Percentiles rank a stretch among this genome's conserved stretches.
phyloP scores from a whole-genome alignment of 495 filamentous ascomycete species.

The Xanthoparmelia taractica region DNA sequence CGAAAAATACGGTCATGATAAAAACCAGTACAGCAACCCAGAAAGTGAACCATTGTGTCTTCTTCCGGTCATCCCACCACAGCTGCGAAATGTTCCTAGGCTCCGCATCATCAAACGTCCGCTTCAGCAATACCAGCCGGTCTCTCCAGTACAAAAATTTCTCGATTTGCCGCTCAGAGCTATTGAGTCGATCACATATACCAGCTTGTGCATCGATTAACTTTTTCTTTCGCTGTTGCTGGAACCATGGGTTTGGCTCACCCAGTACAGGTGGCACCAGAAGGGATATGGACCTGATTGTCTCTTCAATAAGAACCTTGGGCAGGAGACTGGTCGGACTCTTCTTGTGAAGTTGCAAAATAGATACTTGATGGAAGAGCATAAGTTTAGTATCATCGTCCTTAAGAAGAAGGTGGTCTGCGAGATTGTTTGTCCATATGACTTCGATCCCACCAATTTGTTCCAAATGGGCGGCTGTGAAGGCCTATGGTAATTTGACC shows the following conservation, averaged over 20 bases:
- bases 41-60: slow-evolving; percentile 47
- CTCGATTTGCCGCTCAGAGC: slow-evolving; percentile 36
- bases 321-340: slow-evolving; percentile 23
- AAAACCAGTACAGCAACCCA: slow-evolving; percentile 46
- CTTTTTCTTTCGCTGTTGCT: slow-evolving; percentile 18
- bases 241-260: slow-evolving; percentile 29
- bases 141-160: slow-evolving; percentile 45
- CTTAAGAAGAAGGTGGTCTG: slow-evolving; percentile 40
- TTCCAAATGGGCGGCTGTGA: slow-evolving; percentile 20
- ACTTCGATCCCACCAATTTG: slow-evolving; percentile 38
- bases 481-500: slow-evolving; percentile 20
- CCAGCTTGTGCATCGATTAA: slow-evolving; percentile 27
- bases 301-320: slow-evolving; percentile 36
- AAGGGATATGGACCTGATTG: slow-evolving; percentile 39
- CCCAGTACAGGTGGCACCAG: slow-evolving; percentile 36
- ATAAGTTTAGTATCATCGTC: slow-evolving; percentile 35
- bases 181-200: slow-evolving; percentile 27
- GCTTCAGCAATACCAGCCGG: slow-evolving; percentile 44
- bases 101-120: slow-evolving; percentile 43
- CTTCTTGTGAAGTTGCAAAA: slow-evolving; percentile 11
- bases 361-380: slow-evolving; percentile 40
- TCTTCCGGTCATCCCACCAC: slow-evolving; percentile 46
- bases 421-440: slow-evolving; percentile 38
- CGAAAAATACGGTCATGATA: slow-evolving; percentile 43
- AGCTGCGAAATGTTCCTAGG: slow-evolving; percentile 41